These are phyloP conservation scores for Salix purpurea DNA, from an alignment of 345 rosid genomes.

Conservation along the genomic window DNA sequence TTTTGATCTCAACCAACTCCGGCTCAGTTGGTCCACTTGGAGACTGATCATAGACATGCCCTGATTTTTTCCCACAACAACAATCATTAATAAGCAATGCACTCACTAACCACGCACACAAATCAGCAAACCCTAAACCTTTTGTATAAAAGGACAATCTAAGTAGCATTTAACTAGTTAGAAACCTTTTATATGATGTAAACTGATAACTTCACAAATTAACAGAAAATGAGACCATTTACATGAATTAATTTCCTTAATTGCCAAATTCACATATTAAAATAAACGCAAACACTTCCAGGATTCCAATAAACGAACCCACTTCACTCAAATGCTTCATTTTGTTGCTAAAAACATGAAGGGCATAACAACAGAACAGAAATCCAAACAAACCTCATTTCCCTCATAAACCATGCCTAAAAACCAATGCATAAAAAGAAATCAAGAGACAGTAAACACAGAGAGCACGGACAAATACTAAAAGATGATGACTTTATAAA, in stretches of 20 bases:
- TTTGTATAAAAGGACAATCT: neutral
- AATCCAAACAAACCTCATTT: neutral
- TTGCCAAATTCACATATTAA: neutral
- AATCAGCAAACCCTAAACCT: neutral
- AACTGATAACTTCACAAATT: neutral
- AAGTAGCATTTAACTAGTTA: neutral
- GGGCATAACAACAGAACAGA: neutral
- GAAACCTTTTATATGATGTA: neutral
- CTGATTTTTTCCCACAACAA: constrained; percentile 3
- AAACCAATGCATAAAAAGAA: neutral
- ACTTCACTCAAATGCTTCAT: neutral
- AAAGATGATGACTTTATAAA: neutral
- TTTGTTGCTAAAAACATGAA: neutral
- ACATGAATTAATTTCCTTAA: neutral
- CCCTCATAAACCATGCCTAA: neutral
- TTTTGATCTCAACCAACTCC: constrained; percentile 18
- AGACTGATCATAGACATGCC: constrained; percentile 15
- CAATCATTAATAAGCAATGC: neutral
- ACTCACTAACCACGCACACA: neutral
- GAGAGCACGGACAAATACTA: neutral
- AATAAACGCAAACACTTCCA: neutral
- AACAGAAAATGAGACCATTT: neutral
- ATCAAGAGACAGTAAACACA: neutral
- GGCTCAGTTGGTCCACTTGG: constrained; percentile 7
- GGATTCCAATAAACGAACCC: neutral